Evolutionary conservation across 2,329 filamentous ascomycete genomes (phyloP).

Genomic region (Penicillium frequentans): DNA sequence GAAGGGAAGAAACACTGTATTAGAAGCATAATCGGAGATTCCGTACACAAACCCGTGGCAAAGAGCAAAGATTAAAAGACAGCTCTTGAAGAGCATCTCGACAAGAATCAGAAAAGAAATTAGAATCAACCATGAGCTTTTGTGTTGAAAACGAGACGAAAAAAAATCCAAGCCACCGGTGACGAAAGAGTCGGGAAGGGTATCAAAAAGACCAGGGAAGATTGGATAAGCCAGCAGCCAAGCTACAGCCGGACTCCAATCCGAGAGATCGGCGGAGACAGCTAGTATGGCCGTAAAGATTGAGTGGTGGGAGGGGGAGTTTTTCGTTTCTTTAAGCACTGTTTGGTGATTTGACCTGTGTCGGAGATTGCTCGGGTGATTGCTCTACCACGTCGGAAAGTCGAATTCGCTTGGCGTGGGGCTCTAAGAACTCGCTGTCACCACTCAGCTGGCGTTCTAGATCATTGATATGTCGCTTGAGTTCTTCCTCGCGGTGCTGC

Average conservation of each 20-base stretch:
- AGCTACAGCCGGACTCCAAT: not conserved
- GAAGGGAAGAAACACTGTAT: conserved; percentile 14
- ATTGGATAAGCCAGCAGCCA: conserved; percentile 27
- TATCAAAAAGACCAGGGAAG: conserved; percentile 39
- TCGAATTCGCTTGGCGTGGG: conserved; percentile 56
- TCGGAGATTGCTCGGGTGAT: conserved; percentile 27
- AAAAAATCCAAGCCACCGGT: conserved; percentile 31
- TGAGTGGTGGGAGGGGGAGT: conserved; percentile 3
- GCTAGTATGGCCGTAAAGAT: not conserved
- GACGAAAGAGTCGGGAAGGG: conserved; percentile 36
- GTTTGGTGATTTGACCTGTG: conserved; percentile 35
- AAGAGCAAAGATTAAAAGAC: conserved; percentile 18
- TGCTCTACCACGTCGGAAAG: conserved; percentile 56
- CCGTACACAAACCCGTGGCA: conserved; percentile 20
- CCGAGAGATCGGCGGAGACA: not conserved
- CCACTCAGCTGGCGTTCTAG: conserved; percentile 59
- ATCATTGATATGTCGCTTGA: conserved; percentile 81
- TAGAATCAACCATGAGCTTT: conserved; percentile 22
- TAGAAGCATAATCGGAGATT: conserved; percentile 24
- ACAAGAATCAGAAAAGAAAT: conserved; percentile 9
- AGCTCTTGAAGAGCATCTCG: conserved; percentile 12
- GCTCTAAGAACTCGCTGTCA: conserved; percentile 39
- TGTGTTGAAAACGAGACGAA: conserved; percentile 2
- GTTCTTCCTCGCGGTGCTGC: conserved; percentile 73
- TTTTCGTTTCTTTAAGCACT: conserved; percentile 23